These are phyloP conservation scores for Hibiscus trionum DNA, from an alignment of 345 rosid species.

Conservation along the genomic window DNA sequence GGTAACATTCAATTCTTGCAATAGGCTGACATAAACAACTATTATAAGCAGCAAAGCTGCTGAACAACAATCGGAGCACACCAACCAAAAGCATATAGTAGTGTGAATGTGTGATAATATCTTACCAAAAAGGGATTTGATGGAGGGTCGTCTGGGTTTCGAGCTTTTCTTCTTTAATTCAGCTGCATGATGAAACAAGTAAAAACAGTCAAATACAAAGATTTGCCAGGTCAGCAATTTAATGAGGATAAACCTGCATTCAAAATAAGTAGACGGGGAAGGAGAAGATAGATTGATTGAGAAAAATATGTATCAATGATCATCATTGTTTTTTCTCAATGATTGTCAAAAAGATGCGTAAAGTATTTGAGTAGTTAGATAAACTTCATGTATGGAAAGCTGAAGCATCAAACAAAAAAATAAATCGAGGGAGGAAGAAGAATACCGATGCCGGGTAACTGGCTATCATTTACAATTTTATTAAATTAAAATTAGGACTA, in stretches of 20 bases:
- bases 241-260: too few species aligned
- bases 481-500: too few species aligned
- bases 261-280: too few species aligned
- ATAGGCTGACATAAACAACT: not conserved
- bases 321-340: too few species aligned
- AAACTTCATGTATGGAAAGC: too few species aligned
- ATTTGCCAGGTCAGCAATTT: not conserved
- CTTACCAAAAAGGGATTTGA: not conserved
- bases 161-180: not conserved
- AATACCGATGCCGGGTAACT: not conserved
- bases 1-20: not conserved
- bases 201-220: not conserved
- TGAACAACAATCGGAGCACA: not conserved
- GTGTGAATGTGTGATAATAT: not conserved
- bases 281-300: too few species aligned
- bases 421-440: not conserved
- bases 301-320: too few species aligned
- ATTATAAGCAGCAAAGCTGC: not conserved
- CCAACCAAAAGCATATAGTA: not conserved
- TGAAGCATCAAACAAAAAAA: not conserved
- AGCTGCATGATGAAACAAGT: not conserved
- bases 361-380: too few species aligned
- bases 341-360: too few species aligned
- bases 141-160: not conserved
- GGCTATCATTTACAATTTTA: not conserved